Evolutionary conservation across 179 eudicot species (phyloP).

Genomic region (Actinidia arguta): DNA sequence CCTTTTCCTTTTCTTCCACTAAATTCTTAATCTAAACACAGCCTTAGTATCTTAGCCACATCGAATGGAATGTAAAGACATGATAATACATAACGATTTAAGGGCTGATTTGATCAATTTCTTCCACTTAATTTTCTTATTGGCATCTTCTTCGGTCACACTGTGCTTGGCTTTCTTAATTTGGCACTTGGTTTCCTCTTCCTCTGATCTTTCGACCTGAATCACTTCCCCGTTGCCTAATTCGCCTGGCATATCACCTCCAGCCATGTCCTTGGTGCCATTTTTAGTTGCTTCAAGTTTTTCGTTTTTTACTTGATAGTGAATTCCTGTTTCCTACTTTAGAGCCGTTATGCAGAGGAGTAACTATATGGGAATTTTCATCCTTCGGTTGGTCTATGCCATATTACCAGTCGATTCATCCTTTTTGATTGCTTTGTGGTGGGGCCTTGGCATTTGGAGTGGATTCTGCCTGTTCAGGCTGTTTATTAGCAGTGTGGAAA

Average conservation of each 20-base stretch:
- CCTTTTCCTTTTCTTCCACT: too few relatives aligned
- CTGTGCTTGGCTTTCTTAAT: constrained; percentile 54
- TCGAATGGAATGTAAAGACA: too few relatives aligned
- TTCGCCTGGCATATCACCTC: constrained; percentile 31
- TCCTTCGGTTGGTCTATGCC: constrained; percentile 32
- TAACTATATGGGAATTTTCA: constrained; percentile 34
- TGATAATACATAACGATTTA: constrained; percentile 60
- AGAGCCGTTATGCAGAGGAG: constrained; percentile 28
- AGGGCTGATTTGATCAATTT: constrained; percentile 72
- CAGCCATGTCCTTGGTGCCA: constrained; percentile 22
- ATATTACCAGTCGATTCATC: constrained; percentile 31
- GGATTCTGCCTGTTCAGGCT: constrained; percentile 46
- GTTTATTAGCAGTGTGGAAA: constrained; percentile 70
- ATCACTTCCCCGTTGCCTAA: constrained; percentile 45
- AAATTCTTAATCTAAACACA: too few relatives aligned
- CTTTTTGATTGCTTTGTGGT: constrained; percentile 35
- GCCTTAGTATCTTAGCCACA: too few relatives aligned
- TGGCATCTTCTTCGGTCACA: constrained; percentile 32
- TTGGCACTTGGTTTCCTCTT: constrained; percentile 32
- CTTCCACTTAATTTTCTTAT: constrained; percentile 80
- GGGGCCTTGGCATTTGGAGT: constrained; percentile 30
- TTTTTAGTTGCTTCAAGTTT: constrained; percentile 47
- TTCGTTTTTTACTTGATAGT: constrained; percentile 58
- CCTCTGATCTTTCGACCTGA: constrained; percentile 36
- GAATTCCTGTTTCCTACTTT: constrained; percentile 36